Conservation (phyloP, 2,329 filamentous ascomycete species). For the Colletotrichum trifolii region DNA sequence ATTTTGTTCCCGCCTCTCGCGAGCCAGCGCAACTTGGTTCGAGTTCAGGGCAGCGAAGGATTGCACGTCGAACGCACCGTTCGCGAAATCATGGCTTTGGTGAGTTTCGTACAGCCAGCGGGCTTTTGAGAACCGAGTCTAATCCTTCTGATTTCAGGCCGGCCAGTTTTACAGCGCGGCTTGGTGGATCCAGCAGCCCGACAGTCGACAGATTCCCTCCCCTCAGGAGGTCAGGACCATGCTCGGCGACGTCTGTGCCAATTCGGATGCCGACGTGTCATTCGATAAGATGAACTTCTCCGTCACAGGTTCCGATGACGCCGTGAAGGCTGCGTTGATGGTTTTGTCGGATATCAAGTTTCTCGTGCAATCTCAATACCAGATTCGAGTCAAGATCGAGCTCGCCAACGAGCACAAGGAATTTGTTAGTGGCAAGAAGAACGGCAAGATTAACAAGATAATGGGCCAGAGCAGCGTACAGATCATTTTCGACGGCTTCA, state of each 20-base stretch:
- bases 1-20: conserved; percentile 91
- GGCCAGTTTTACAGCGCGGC: conserved; percentile 98
- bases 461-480: conserved; percentile 99
- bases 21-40: conserved; percentile 83
- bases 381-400: conserved; percentile 98
- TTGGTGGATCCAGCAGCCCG: conserved; percentile 73
- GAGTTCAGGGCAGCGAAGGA: conserved; percentile 93
- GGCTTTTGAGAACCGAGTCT: conserved; percentile 34
- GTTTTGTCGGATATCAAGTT: conserved; percentile 94
- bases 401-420: conserved; percentile 99
- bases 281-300: conserved; percentile 96
- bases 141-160: conserved; percentile 63
- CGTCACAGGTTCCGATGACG: conserved; percentile 94
- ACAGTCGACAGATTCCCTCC: conserved; percentile 63
- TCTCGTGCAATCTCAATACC: conserved; percentile 86
- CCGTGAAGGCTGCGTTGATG: conserved; percentile 93
- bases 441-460: conserved; percentile 99
- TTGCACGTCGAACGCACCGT: conserved; percentile 95
- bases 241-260: conserved; percentile 94
- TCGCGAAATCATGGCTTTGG: conserved; percentile 93
- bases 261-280: conserved; percentile 92
- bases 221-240: conserved; percentile 86
- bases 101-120: conserved; percentile 57
- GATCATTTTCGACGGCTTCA: conserved; percentile 98
- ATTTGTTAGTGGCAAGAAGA: conserved; percentile 99